These are phyloP conservation scores for Hymenoscyphus infarciens DNA, from an alignment of 2,329 filamentous ascomycete genomes.

Conservation along the genomic window DNA sequence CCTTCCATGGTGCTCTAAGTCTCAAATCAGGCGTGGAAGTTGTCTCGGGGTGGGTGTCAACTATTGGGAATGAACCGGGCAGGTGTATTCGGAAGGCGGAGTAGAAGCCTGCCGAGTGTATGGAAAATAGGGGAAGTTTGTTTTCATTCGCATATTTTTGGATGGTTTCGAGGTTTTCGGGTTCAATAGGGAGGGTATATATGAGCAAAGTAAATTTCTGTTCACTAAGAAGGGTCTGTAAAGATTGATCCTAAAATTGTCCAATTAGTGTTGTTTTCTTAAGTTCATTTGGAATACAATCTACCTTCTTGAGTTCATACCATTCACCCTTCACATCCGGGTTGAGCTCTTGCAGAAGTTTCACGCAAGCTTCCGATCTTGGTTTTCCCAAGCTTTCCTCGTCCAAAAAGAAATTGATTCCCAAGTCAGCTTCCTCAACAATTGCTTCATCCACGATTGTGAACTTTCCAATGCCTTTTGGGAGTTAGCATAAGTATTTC, in stretches of 20 bases:
- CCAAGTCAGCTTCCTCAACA: constrained; percentile 80
- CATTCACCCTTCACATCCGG: constrained; percentile 83
- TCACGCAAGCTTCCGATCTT: constrained; percentile 73
- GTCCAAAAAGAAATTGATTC: constrained; percentile 96
- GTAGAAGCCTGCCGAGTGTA: constrained; percentile 91
- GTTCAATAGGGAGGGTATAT: constrained; percentile 55
- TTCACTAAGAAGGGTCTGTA: constrained; percentile 34
- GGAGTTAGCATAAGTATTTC: constrained; percentile 3
- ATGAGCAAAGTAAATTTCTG: constrained; percentile 57
- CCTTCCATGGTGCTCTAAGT: constrained; percentile 80
- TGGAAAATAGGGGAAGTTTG: constrained; percentile 71
- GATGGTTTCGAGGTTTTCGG: constrained; percentile 48
- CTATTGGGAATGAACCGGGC: constrained; percentile 79
- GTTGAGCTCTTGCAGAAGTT: constrained; percentile 81
- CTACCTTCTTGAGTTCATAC: constrained; percentile 49
- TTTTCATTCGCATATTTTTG: constrained; percentile 49
- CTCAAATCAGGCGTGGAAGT: constrained; percentile 82
- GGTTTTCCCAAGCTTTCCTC: constrained; percentile 71
- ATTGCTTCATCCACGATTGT: constrained; percentile 79
- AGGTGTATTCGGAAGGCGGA: constrained; percentile 80
- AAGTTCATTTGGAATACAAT: not conserved
- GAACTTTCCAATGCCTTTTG: constrained; percentile 75
- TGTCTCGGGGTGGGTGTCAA: constrained; percentile 92
- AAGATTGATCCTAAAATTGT: constrained; percentile 14
- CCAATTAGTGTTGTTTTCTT: not conserved